A percentile compares a stretch with the other conserved stretches of the same genome.
These are phyloP conservation scores for Lindgomyces ingoldianus DNA, from an alignment of 495 filamentous ascomycete genomes.

Conservation along the genomic window DNA sequence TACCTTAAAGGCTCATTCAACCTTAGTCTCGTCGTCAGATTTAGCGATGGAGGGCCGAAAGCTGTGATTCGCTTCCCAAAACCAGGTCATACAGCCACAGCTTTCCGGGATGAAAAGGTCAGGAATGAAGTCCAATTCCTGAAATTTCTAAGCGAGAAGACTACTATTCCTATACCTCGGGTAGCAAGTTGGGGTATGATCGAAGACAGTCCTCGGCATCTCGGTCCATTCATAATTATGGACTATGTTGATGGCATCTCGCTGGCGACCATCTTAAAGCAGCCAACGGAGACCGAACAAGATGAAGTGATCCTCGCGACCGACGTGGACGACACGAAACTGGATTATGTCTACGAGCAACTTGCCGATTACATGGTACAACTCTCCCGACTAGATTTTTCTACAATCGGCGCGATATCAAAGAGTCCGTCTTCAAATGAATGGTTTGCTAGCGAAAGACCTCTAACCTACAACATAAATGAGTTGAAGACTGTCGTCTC, in stretches of 20 bases:
- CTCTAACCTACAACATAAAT: conserved; percentile 50
- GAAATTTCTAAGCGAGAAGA: conserved; percentile 43
- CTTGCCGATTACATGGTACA: conserved; percentile 46
- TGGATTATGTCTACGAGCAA: conserved; percentile 46
- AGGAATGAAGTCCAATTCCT: conserved; percentile 49
- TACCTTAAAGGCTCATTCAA: conserved; percentile 44
- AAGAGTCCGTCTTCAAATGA: conserved; percentile 38
- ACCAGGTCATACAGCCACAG: conserved; percentile 38
- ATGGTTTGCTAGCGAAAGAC: conserved; percentile 44
- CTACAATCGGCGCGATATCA: conserved; percentile 46
- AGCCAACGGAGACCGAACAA: conserved; percentile 38
- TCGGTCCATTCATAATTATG: conserved; percentile 53
- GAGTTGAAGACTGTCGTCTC: conserved; percentile 45
- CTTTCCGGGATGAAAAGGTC: conserved; percentile 48
- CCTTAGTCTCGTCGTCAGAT: conserved; percentile 39
- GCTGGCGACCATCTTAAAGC: conserved; percentile 42
- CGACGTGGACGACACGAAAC: conserved; percentile 42
- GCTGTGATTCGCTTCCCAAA: conserved; percentile 45
- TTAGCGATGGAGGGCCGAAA: conserved; percentile 48
- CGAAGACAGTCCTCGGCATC: conserved; percentile 43
- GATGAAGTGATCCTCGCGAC: conserved; percentile 44
- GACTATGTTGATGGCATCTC: conserved; percentile 48
- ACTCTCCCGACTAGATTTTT: conserved; percentile 47
- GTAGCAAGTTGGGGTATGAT: conserved; percentile 47
- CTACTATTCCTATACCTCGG: conserved; percentile 50